Evolutionary conservation across 169 alveolate genomes (phyloP).

Genomic region (Babesia ovis): DNA sequence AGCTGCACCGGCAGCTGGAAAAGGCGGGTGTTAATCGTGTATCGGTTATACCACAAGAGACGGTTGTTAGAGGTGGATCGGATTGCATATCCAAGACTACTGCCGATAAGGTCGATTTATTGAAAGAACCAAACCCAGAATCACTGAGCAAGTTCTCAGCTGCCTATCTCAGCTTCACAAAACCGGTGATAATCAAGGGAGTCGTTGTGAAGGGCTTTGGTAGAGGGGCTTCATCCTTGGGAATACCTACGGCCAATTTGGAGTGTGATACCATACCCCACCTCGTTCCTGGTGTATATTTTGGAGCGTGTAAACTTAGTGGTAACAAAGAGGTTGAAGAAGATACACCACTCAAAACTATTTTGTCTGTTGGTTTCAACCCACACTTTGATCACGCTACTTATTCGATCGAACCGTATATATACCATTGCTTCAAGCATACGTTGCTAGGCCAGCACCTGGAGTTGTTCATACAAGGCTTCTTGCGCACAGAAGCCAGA

Average conservation of each 20-base stretch:
- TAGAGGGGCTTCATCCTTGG: constrained; percentile 46
- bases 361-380: constrained; percentile 54
- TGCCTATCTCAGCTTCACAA: constrained; percentile 3
- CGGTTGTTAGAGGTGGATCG: too few relatives aligned
- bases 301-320: constrained; percentile 22
- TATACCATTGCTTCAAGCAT: constrained; percentile 38
- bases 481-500: constrained; percentile 40
- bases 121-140: background rate
- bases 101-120: constrained; percentile 17
- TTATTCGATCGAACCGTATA: constrained; percentile 55
- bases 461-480: constrained; percentile 33
- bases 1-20: background rate
- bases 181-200: constrained; percentile 24
- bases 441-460: constrained; percentile 41
- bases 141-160: background rate
- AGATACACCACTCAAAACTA: constrained; percentile 5
- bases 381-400: constrained; percentile 54
- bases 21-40: background rate
- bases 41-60: too few relatives aligned
- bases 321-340: constrained; percentile 43
- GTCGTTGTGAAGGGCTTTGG: constrained; percentile 45
- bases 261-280: constrained; percentile 36
- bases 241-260: constrained; percentile 64
- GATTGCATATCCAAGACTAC: too few relatives aligned
- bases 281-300: constrained; percentile 58